These are phyloP conservation scores for Furcasterigmium sp. DNA, from an alignment of 2,329 filamentous ascomycete genomes.

Conservation along the genomic window DNA sequence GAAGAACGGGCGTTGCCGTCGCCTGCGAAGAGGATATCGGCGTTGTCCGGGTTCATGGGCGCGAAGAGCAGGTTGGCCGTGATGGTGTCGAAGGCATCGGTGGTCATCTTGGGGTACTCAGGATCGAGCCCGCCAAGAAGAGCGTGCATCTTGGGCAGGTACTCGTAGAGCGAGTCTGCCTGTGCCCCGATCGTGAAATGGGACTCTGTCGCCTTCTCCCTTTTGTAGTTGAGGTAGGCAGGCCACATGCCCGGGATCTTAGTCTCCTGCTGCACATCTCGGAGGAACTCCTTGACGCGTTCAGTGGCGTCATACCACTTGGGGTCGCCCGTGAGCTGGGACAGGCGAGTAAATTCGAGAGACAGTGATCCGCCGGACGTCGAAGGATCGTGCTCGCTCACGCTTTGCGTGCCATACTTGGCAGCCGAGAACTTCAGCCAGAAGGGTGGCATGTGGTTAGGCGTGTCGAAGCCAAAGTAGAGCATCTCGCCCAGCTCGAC, in stretches of 20 bases:
- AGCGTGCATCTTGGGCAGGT: conserved; percentile 52
- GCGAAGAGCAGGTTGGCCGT: conserved; percentile 61
- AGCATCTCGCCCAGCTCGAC: conserved; percentile 49
- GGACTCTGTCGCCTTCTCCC: conserved; percentile 34
- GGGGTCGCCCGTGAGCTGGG: conserved; percentile 64
- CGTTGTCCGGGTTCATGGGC: conserved; percentile 56
- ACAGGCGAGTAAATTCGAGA: conserved; percentile 69
- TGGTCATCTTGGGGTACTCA: conserved; percentile 62
- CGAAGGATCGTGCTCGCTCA: conserved; percentile 29
- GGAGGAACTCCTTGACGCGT: conserved; percentile 65
- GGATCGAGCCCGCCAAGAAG: conserved; percentile 61
- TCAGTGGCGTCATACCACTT: conserved; percentile 75
- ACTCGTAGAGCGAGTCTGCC: conserved; percentile 51
- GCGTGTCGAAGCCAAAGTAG: conserved; percentile 48
- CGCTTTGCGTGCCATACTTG: conserved; percentile 28
- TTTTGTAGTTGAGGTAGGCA: conserved; percentile 55
- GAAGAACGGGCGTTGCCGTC: conserved; percentile 23
- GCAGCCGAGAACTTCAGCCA: conserved; percentile 38
- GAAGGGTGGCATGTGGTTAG: conserved; percentile 44
- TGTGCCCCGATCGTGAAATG: conserved; percentile 39
- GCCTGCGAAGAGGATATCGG: conserved; percentile 56
- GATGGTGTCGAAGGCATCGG: conserved; percentile 54
- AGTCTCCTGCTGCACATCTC: conserved; percentile 60
- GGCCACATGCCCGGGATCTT: conserved; percentile 71
- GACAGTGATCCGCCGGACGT: conserved; percentile 59